These are phyloP conservation scores for Scenedesmus sp. DNA, from an alignment of 163 green algal genomes.

Conservation along the genomic window DNA sequence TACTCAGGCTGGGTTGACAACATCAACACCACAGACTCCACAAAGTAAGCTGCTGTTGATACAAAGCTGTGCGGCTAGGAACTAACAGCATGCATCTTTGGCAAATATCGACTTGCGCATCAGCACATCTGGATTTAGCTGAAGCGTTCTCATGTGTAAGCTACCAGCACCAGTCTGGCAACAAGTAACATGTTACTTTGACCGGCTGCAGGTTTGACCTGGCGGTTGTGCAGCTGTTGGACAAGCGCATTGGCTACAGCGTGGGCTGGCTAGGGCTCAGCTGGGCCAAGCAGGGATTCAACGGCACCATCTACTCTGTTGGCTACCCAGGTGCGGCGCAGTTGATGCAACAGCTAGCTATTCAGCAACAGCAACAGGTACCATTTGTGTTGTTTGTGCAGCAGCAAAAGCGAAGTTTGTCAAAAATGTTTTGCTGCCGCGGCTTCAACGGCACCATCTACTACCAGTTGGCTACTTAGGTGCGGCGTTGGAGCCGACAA, in stretches of 20 bases:
- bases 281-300: neutral
- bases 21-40: constrained; percentile 12
- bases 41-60: neutral
- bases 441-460: neutral
- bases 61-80: no score
- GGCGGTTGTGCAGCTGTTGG: neutral
- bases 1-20: constrained; percentile 9
- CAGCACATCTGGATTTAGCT: no score
- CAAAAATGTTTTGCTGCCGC: neutral
- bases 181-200: no score
- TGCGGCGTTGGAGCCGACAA: no score
- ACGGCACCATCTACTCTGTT: neutral
- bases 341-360: no score
- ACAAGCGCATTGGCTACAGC: neutral
- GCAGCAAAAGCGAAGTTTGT: neutral
- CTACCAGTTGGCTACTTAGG: neutral
- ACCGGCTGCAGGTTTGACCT: neutral
- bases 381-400: neutral
- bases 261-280: neutral
- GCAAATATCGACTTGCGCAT: no score
- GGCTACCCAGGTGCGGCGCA: no score
- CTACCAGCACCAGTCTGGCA: no score
- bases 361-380: neutral
- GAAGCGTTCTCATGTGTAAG: no score
- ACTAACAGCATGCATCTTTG: no score